Evolutionary conservation across 2,329 filamentous ascomycete genomes (phyloP).

Genomic region (Aspergillus sp.): DNA sequence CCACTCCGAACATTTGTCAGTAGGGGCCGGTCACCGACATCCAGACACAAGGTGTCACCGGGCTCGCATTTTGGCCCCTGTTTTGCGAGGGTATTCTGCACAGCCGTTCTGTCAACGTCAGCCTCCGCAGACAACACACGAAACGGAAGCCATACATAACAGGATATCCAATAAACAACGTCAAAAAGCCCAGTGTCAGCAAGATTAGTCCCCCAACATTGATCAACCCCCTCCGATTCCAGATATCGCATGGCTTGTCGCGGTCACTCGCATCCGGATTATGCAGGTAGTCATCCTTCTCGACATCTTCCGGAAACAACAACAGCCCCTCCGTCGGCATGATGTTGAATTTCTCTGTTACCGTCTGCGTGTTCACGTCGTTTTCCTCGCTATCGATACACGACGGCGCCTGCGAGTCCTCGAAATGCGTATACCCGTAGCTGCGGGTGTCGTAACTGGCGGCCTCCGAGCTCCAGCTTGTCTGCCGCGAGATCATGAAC

Average conservation of each 20-base stretch:
- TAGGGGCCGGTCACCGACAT: slow-evolving; percentile 48
- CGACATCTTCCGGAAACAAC: slow-evolving; percentile 68
- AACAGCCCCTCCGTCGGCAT: slow-evolving; percentile 64
- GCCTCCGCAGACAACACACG: slow-evolving; percentile 6
- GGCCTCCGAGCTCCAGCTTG: slow-evolving; percentile 63
- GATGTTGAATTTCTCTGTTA: slow-evolving; percentile 72
- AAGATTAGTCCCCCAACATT: slow-evolving; percentile 64
- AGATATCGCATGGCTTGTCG: slow-evolving; percentile 62
- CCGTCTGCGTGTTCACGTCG: slow-evolving; percentile 67
- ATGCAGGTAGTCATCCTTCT: slow-evolving; percentile 70
- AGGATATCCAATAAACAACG: slow-evolving; percentile 68
- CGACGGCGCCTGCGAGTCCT: slow-evolving; percentile 59
- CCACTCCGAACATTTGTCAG: slow-evolving; percentile 59
- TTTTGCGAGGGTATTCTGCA: slow-evolving; percentile 42
- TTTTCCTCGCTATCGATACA: slow-evolving; percentile 63
- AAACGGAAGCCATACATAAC: slow-evolving; percentile 55
- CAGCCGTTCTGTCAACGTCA: slow-evolving; percentile 52
- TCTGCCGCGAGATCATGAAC: slow-evolving; percentile 53
- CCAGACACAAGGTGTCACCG: slow-evolving; percentile 48
- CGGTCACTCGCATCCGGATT: slow-evolving; percentile 67
- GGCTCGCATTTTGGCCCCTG: slow-evolving; percentile 30
- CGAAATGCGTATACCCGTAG: slow-evolving; percentile 55
- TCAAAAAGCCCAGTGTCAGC: slow-evolving; percentile 59
- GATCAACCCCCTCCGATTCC: slow-evolving; percentile 60
- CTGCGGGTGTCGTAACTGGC: slow-evolving; percentile 52